Evolutionary conservation across 106 monocot species (phyloP).

Genomic region (Agapanthus africanus): DNA sequence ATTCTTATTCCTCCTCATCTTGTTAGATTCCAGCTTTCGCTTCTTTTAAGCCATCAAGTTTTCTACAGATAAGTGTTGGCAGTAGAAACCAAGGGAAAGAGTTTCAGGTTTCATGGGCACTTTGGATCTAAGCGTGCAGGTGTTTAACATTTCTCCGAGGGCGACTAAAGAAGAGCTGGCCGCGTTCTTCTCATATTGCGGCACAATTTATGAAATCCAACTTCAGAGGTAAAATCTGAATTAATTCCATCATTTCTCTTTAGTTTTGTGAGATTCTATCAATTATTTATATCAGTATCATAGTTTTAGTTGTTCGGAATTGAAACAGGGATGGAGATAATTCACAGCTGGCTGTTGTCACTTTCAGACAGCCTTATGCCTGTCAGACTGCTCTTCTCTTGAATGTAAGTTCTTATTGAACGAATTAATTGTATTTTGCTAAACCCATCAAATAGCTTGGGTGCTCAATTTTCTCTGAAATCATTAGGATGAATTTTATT

Average conservation of each 20-base stretch:
- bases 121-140: slow-evolving; percentile 34
- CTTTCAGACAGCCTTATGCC: slow-evolving; percentile 59
- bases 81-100: neutral
- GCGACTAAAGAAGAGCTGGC: slow-evolving; percentile 33
- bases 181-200: slow-evolving; percentile 64
- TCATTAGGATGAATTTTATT: neutral
- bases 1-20: slow-evolving; percentile 17
- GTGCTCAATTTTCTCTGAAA: neutral
- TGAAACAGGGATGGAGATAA: slow-evolving; percentile 19
- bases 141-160: slow-evolving; percentile 35
- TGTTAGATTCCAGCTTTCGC: slow-evolving; percentile 5
- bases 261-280: neutral
- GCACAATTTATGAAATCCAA: slow-evolving; percentile 37
- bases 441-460: neutral
- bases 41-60: slow-evolving; percentile 3
- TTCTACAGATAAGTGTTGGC: neutral
- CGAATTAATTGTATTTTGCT: neutral
- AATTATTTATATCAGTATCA: neutral
- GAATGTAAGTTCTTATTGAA: slow-evolving; percentile 25
- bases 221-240: slow-evolving; percentile 31
- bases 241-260: neutral
- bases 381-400: slow-evolving; percentile 54
- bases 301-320: neutral
- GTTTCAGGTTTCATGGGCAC: slow-evolving; percentile 22
- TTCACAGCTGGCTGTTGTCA: slow-evolving; percentile 35